Conservation (phyloP, 2,329 filamentous ascomycete genomes). For the Talaromyces funiculosus region DNA sequence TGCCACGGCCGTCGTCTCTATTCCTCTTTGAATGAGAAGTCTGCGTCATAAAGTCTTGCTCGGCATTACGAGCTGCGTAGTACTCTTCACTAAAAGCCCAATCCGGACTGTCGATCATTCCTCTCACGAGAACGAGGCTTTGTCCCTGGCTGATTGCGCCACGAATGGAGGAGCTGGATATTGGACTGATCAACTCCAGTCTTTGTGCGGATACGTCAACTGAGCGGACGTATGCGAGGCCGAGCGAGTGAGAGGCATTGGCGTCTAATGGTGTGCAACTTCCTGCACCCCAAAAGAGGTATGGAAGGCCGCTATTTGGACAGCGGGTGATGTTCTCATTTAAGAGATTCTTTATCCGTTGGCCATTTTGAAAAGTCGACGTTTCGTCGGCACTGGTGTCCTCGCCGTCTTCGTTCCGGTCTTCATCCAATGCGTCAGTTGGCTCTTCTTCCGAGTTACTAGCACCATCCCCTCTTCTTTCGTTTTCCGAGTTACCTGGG, state of each 20-base stretch:
- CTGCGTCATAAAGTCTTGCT: conserved; percentile 26
- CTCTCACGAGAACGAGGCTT: conserved; percentile 46
- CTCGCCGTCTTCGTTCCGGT: conserved; percentile 1
- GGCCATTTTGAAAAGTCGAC: conserved; percentile 16
- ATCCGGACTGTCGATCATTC: conserved; percentile 40
- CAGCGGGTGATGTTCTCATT: conserved; percentile 36
- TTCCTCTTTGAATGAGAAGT: conserved; percentile 20
- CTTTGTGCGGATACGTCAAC: conserved; percentile 35
- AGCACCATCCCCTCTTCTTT: background rate
- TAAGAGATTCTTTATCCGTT: conserved; percentile 10
- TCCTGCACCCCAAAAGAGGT: conserved; percentile 41
- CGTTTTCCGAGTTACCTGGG: conserved; percentile 12
- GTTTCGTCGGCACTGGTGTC: conserved; percentile 18
- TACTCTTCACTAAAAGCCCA: conserved; percentile 43
- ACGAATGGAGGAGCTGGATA: conserved; percentile 27
- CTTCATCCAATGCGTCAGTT: background rate
- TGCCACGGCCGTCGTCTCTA: conserved; percentile 1
- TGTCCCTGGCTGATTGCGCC: conserved; percentile 30
- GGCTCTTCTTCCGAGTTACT: conserved; percentile 12
- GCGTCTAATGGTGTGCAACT: conserved; percentile 45
- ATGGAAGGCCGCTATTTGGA: conserved; percentile 43
- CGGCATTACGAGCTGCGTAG: conserved; percentile 33
- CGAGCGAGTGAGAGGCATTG: conserved; percentile 42
- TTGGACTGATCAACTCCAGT: conserved; percentile 47
- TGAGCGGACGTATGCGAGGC: conserved; percentile 44